Conservation (phyloP, 805 yeast genomes). For the Pichia cephalocereana region DNA sequence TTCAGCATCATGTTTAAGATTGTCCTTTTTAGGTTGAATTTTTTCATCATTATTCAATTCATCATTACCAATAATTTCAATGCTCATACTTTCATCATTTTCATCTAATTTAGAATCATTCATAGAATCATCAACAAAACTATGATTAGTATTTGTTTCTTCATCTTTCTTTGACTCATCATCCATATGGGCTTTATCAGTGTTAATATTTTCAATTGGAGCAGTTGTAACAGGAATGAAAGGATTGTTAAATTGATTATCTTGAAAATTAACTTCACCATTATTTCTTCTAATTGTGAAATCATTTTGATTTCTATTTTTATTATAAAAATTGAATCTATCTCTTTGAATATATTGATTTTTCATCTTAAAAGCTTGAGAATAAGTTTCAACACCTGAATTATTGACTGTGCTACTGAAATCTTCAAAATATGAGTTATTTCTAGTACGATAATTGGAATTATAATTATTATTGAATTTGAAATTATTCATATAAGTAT, state of each 20-base stretch:
- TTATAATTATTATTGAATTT: neutral
- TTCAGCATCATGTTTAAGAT: conserved; percentile 3
- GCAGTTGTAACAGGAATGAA: neutral
- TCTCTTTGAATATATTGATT: conserved; percentile 1
- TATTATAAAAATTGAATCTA: conserved; percentile 1
- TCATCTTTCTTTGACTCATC: neutral
- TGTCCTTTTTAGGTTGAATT: neutral
- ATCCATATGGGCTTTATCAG: neutral
- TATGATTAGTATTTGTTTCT: neutral
- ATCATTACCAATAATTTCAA: neutral
- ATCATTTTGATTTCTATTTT: neutral
- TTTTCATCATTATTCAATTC: conserved; percentile 7
- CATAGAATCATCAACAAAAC: neutral
- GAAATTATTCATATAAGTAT: neutral
- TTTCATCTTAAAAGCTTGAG: conserved; percentile 6
- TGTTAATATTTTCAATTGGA: neutral
- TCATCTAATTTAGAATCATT: conserved; percentile 1
- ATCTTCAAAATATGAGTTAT: conserved; percentile 2
- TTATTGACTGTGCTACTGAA: neutral
- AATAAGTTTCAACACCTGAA: conserved; percentile 3
- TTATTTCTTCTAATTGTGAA: neutral
- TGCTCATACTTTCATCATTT: conserved; percentile 7
- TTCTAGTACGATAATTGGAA: neutral
- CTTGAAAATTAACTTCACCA: neutral
- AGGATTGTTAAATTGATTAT: neutral